Conservation (phyloP, 306 rosid species). For the Lablab purpureus region DNA sequence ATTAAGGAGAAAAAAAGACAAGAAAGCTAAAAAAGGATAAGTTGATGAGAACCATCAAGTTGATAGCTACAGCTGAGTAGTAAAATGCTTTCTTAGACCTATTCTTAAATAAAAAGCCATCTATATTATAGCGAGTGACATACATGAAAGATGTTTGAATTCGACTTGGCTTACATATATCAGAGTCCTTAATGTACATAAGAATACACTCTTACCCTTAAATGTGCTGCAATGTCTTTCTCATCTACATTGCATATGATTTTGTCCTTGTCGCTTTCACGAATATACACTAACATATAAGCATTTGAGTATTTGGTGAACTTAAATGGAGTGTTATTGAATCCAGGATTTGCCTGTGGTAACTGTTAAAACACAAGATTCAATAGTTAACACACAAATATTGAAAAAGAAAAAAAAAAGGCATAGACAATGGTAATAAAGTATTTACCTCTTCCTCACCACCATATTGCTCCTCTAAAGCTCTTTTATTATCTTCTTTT, state of each 20-base stretch:
- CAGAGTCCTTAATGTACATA: conserved; percentile 1
- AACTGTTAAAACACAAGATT: conserved; percentile 58
- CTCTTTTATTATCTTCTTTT: conserved; percentile 90
- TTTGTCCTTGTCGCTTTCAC: conserved; percentile 96
- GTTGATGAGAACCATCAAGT: conserved; percentile 12
- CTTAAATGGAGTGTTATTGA: conserved; percentile 90
- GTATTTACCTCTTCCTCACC: conserved; percentile 92
- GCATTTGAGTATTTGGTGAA: conserved; percentile 97
- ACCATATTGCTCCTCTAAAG: conserved; percentile 96
- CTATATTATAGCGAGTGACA: conserved; percentile 11
- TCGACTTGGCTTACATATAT: conserved; percentile 18
- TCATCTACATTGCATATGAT: conserved; percentile 93
- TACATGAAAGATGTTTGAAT: conserved; percentile 2
- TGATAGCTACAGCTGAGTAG: conserved; percentile 27
- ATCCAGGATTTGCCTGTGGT: conserved; percentile 94
- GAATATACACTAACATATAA: conserved; percentile 95
- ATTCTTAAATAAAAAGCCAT: conserved; percentile 28
- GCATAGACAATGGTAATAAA: conserved; percentile 24
- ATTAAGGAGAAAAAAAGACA: background rate
- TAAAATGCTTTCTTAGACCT: conserved; percentile 28
- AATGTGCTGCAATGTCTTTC: conserved; percentile 97
- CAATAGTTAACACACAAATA: conserved; percentile 34
- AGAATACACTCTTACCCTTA: conserved; percentile 71
- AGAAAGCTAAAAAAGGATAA: background rate
- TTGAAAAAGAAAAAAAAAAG: conserved; percentile 24